A percentile compares a stretch with the other conserved stretches of the same genome.
phyloP scores from a whole-genome alignment of 2,329 filamentous ascomycete genomes.

The Verticillium isaacii region DNA sequence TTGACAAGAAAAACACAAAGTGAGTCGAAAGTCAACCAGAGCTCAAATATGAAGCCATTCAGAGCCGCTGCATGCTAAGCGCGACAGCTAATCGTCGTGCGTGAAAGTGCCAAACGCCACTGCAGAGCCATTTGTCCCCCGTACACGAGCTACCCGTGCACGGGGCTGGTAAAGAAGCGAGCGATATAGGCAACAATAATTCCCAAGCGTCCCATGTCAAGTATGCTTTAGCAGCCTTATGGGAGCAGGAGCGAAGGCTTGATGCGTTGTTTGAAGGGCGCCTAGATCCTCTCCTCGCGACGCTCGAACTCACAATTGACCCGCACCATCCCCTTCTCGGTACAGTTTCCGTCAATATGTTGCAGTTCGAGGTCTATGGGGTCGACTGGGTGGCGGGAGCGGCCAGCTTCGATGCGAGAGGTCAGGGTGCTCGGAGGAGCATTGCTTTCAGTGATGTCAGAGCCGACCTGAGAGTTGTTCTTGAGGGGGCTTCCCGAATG shows the following conservation, averaged over 20 bases:
- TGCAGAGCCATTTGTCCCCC: too few species aligned
- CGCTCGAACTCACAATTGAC: constrained; percentile 25
- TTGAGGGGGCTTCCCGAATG: constrained; percentile 8
- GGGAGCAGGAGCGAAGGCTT: too few species aligned
- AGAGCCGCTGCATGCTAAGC: too few species aligned
- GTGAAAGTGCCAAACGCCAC: too few species aligned
- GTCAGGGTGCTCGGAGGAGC: constrained; percentile 15
- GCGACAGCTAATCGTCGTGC: too few species aligned
- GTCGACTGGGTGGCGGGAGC: constrained; percentile 15
- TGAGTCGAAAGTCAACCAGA: too few species aligned
- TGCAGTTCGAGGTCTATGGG: constrained; percentile 26
- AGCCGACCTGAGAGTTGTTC: constrained; percentile 4
- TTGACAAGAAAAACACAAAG: too few species aligned
- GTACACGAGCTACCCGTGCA: too few species aligned
- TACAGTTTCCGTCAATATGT: constrained; percentile 13
- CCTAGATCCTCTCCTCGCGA: constrained; percentile 23
- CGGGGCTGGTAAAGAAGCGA: too few species aligned
- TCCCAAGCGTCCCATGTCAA: neutral
- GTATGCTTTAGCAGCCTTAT: neutral
- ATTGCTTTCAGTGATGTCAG: constrained; percentile 7
- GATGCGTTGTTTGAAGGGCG: neutral
- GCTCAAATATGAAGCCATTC: too few species aligned
- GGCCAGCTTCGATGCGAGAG: constrained; percentile 19
- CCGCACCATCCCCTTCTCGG: constrained; percentile 19
- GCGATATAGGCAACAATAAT: neutral